phyloP scores from a whole-genome alignment of 495 filamentous ascomycete genomes.

The Penicillium simplicissimum region DNA sequence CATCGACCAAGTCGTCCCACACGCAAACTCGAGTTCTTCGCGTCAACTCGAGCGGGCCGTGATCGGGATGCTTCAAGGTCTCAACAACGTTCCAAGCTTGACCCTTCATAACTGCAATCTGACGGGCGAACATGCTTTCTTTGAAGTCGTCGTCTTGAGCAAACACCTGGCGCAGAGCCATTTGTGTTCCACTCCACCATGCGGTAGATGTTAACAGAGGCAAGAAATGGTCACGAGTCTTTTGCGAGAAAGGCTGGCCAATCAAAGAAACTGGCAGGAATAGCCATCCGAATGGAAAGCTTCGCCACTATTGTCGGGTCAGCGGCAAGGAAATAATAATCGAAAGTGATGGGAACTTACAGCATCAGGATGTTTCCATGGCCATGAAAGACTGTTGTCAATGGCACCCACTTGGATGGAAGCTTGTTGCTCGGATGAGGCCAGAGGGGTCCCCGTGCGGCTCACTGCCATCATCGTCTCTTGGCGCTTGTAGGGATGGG shows the following conservation, averaged over 20 bases:
- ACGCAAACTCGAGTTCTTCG: slow-evolving; percentile 88
- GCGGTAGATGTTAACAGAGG: slow-evolving; percentile 87
- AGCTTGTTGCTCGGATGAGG: slow-evolving; percentile 46
- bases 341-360: slow-evolving; percentile 41
- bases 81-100: slow-evolving; percentile 99
- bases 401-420: slow-evolving; percentile 87
- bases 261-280: slow-evolving; percentile 97
- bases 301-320: slow-evolving; percentile 60
- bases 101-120: slow-evolving; percentile 98
- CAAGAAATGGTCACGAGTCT: slow-evolving; percentile 89
- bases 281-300: slow-evolving; percentile 97
- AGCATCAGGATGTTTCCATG: slow-evolving; percentile 98
- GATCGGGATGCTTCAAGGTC: slow-evolving; percentile 86
- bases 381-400: slow-evolving; percentile 97
- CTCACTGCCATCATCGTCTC: slow-evolving; percentile 81
- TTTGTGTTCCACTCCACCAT: slow-evolving; percentile 96
- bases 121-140: slow-evolving; percentile 94
- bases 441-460: slow-evolving; percentile 57
- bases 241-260: slow-evolving; percentile 91
- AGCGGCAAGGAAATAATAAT: slow-evolving; percentile 12
- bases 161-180: slow-evolving; percentile 79
- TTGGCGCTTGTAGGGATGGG: slow-evolving; percentile 71
- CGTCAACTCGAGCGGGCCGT: slow-evolving; percentile 91
- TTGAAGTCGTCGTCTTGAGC: slow-evolving; percentile 93
- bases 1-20: slow-evolving; percentile 97